Percentiles rank a stretch among this genome's conserved stretches.
phyloP scores from a whole-genome alignment of 1,284 basidiomycete genomes.

The Heterobasidion irregulare region DNA sequence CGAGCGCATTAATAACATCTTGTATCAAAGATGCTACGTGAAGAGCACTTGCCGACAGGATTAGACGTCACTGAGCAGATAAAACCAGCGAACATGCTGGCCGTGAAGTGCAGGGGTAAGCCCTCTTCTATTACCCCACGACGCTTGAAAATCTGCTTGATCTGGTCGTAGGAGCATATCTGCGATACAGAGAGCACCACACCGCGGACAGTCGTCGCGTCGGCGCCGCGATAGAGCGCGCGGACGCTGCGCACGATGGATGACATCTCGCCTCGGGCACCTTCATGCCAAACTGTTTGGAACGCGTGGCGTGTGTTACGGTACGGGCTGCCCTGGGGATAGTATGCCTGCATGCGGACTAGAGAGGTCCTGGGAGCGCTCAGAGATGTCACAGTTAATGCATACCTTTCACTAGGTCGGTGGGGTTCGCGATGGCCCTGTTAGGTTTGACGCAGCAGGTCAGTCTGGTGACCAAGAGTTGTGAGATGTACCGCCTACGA shows the following conservation, averaged over 20 bases:
- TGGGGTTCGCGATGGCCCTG: conserved; percentile 29
- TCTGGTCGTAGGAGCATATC: conserved; percentile 31
- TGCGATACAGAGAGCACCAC: conserved; percentile 27
- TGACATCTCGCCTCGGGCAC: conserved; percentile 11
- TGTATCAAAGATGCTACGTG: too few species aligned
- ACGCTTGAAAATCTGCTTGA: conserved; percentile 27
- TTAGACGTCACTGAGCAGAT: conserved; percentile 32
- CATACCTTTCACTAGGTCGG: conserved; percentile 29
- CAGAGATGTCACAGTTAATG: background rate
- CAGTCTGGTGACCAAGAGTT: too few species aligned
- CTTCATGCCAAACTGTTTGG: conserved; percentile 24
- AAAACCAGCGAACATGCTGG: conserved; percentile 30
- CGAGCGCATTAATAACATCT: too few species aligned
- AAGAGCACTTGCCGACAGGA: conserved; percentile 23
- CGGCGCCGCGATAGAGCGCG: conserved; percentile 27
- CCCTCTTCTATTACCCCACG: conserved; percentile 26
- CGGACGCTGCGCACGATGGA: conserved; percentile 19
- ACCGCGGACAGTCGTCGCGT: conserved; percentile 28
- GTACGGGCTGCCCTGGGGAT: conserved; percentile 26
- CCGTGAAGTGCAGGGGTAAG: conserved; percentile 24
- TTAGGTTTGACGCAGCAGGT: too few species aligned
- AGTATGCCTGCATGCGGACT: conserved; percentile 32
- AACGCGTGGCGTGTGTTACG: conserved; percentile 25
- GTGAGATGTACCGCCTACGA: conserved; percentile 14
- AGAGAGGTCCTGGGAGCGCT: background rate